These are phyloP conservation scores for Penicillium longicatenatum DNA, from an alignment of 495 filamentous ascomycete species.

Conservation along the genomic window DNA sequence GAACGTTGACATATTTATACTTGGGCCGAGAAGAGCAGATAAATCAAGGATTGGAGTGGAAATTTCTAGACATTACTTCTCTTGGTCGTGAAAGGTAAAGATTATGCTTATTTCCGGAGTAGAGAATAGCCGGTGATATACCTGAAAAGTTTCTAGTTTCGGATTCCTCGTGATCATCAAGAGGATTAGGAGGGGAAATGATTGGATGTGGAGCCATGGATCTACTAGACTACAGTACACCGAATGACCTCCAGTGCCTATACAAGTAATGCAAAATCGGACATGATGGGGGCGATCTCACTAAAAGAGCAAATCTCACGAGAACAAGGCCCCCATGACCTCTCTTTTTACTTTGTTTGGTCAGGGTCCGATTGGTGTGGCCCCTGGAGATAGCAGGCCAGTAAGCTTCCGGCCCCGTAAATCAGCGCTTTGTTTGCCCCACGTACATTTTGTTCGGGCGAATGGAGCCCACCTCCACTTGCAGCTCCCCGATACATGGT, in stretches of 20 bases:
- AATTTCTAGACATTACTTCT: neutral
- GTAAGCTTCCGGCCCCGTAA: slow-evolving; percentile 14
- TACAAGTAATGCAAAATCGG: neutral
- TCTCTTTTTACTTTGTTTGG: neutral
- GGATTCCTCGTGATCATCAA: neutral
- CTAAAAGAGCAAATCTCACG: neutral
- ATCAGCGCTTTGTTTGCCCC: slow-evolving; percentile 15
- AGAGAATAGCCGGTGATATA: neutral
- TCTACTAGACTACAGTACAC: no score
- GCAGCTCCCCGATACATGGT: slow-evolving; percentile 3
- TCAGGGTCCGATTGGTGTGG: slow-evolving; percentile 2
- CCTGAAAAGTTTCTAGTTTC: neutral
- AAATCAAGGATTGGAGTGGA: neutral
- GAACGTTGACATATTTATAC: no score
- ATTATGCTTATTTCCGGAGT: slow-evolving; percentile 1
- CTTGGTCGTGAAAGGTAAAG: neutral
- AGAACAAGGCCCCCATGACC: neutral
- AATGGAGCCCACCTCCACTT: slow-evolving; percentile 27
- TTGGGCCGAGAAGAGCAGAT: neutral
- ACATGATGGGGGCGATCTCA: neutral
- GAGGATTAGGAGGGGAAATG: no score
- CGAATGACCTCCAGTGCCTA: neutral
- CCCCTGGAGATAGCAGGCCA: slow-evolving; percentile 4
- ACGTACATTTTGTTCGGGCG: slow-evolving; percentile 26
- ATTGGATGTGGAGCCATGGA: neutral